Percentiles rank a stretch among this genome's conserved stretches.
Conservation (phyloP, 306 rosid species). For the Prunus salicina region DNA sequence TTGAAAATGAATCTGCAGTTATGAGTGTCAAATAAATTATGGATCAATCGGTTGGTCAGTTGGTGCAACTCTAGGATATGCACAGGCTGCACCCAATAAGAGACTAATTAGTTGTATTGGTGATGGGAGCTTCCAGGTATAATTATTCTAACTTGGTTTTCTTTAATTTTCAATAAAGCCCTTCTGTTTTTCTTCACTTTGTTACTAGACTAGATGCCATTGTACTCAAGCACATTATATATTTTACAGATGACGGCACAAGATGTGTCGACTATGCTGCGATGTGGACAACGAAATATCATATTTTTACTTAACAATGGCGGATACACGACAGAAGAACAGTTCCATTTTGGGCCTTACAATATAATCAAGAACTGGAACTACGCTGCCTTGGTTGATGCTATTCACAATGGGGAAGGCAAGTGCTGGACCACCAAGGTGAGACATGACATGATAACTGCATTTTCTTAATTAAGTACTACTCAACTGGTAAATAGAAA, state of each 20-base stretch:
- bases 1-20: neutral
- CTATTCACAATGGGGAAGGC: no score
- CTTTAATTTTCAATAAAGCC: no score
- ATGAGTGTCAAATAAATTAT: slow-evolving; percentile 6
- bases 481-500: no score
- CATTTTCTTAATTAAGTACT: no score
- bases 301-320: slow-evolving; percentile 15
- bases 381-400: neutral
- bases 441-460: neutral
- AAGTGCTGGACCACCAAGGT: slow-evolving; percentile 9
- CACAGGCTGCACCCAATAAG: neutral
- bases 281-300: slow-evolving; percentile 3
- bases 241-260: slow-evolving; percentile 1
- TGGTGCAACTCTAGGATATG: slow-evolving; percentile 13
- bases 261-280: neutral
- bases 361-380: neutral
- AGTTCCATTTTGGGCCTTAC: slow-evolving; percentile 13
- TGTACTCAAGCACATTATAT: neutral
- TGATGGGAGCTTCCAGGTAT: neutral
- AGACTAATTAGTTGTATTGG: slow-evolving; percentile 1
- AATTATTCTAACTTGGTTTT: no score
- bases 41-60: neutral
- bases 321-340: slow-evolving; percentile 9
- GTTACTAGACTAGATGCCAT: no score
- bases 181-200: no score